phyloP scores from a whole-genome alignment of 305 asterid species.

The Striga hermonthica region DNA sequence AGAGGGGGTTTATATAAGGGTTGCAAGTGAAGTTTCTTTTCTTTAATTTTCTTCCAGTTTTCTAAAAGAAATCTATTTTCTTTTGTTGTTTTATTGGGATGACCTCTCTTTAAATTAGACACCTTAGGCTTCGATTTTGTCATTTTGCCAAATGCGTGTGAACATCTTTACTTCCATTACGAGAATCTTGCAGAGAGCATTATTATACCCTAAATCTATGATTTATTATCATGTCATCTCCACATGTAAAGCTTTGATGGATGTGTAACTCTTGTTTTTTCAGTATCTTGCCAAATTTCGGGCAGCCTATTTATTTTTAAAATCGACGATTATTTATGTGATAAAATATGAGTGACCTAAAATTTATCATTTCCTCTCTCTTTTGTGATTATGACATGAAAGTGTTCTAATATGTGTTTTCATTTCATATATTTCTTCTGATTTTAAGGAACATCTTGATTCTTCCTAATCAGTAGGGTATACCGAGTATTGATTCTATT shows the following conservation, averaged over 20 bases:
- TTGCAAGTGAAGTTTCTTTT: conserved; percentile 36
- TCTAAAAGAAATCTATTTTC: background rate
- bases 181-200: conserved; percentile 41
- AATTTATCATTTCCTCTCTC: conserved; percentile 11
- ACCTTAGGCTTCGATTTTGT: conserved; percentile 43
- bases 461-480: conserved; percentile 12
- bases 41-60: conserved; percentile 29
- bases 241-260: conserved; percentile 36
- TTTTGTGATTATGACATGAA: conserved; percentile 23
- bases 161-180: conserved; percentile 49
- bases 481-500: background rate
- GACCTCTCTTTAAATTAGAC: conserved; percentile 36
- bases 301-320: conserved; percentile 25
- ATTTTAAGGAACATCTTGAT: background rate
- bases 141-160: conserved; percentile 50
- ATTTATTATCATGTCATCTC: conserved; percentile 28
- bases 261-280: conserved; percentile 20
- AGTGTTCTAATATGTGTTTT: conserved; percentile 17
- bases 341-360: conserved; percentile 20
- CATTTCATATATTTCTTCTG: conserved; percentile 21
- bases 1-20: conserved; percentile 51
- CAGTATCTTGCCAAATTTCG: conserved; percentile 14
- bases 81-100: conserved; percentile 31
- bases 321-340: conserved; percentile 9
- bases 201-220: conserved; percentile 44